phyloP scores from a whole-genome alignment of 306 rosid genomes.

The Cicer judaicum region DNA sequence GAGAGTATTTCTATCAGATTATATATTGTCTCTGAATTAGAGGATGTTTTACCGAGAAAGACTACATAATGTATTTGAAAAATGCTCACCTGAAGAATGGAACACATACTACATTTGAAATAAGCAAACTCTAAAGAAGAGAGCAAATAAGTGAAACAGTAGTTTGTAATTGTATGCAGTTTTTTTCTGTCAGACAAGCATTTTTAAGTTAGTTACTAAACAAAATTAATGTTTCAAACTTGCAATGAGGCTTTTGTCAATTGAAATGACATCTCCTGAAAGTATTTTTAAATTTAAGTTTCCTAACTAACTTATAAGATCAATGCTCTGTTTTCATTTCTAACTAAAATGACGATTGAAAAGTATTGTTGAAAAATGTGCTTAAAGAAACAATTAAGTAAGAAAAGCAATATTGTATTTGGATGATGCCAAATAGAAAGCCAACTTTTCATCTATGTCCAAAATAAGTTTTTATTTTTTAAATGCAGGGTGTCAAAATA shows the following conservation, averaged over 20 bases:
- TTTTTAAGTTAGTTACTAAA: neutral
- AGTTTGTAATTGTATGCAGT: slow-evolving; percentile 17
- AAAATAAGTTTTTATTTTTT: neutral
- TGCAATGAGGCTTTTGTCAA: slow-evolving; percentile 11
- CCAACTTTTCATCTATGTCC: slow-evolving; percentile 9
- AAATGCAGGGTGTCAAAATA: slow-evolving; percentile 53
- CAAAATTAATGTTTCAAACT: slow-evolving; percentile 7
- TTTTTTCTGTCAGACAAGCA: neutral
- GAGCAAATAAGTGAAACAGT: neutral
- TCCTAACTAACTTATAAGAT: neutral
- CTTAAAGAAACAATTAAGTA: neutral
- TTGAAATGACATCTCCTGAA: slow-evolving; percentile 8
- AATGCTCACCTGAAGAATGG: neutral
- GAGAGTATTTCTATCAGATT: slow-evolving; percentile 6
- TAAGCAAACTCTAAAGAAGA: neutral
- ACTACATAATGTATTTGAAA: neutral
- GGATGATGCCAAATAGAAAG: slow-evolving; percentile 19
- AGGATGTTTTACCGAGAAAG: slow-evolving; percentile 14
- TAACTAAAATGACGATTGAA: slow-evolving; percentile 19
- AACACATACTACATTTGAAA: neutral
- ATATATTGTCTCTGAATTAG: neutral
- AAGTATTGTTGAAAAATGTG: neutral
- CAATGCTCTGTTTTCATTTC: slow-evolving; percentile 7
- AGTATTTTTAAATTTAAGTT: slow-evolving; percentile 10
- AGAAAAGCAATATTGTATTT: slow-evolving; percentile 14